phyloP scores from a whole-genome alignment of 108 stramenopile species.

The Skeletonema tropicum region DNA sequence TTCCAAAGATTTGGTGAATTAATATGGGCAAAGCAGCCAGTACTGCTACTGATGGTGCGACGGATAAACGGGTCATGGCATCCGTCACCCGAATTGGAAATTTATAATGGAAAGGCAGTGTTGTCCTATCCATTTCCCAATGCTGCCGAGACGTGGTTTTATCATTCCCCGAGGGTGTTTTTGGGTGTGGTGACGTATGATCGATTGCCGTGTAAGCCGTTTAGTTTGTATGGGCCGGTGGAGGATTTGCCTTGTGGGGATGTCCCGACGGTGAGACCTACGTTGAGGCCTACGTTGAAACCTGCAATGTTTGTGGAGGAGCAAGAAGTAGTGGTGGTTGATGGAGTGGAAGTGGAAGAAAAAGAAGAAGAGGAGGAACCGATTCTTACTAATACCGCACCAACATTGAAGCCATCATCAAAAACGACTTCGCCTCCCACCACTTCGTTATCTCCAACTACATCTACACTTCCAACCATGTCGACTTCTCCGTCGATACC shows the following conservation, averaged over 20 bases:
- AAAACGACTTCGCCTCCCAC: constrained; percentile 9
- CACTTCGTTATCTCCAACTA: background rate
- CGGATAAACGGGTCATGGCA: constrained; percentile 6
- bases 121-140: constrained; percentile 13
- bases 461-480: background rate
- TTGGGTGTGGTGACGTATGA: constrained; percentile 20
- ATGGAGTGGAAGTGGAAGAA: background rate
- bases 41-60: background rate
- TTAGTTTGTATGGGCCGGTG: constrained; percentile 13
- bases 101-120: constrained; percentile 19
- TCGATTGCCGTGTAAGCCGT: constrained; percentile 32
- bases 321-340: too few species aligned
- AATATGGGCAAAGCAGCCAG: background rate
- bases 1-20: constrained; percentile 5
- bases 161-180: constrained; percentile 1
- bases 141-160: background rate
- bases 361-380: background rate
- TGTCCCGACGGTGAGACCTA: constrained; percentile 21
- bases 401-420: background rate
- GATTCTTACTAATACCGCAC: background rate
- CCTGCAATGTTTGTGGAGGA: background rate
- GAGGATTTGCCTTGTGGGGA: constrained; percentile 27
- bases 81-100: constrained; percentile 18
- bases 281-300: background rate
- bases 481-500: constrained; percentile 5